Evolutionary conservation across 2,329 filamentous ascomycete species (phyloP), one percentile per base, ranked within the genome.

Genomic region (Alternaria ethzedia): DNA sequence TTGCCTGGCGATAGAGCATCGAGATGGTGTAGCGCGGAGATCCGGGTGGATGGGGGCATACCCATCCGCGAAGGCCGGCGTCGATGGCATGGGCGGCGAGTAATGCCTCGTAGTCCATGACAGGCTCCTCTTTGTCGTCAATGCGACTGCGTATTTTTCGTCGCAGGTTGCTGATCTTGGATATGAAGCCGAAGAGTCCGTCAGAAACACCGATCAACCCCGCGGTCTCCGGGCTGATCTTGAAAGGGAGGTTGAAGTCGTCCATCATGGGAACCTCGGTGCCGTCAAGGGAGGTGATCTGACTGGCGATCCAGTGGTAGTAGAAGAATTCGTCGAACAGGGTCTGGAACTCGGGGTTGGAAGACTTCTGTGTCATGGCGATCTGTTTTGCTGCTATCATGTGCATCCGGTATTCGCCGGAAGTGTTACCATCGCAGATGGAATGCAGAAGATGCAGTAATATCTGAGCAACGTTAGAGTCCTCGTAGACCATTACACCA

Each of bases 181-280:
- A 90, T 28, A 97, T 89, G 74, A 91, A 90, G 32, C 87, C 86
- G 75, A 97, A 94, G 2, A 97, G 83, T 1, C 92, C 92, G 72
- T 97, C 93, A 44, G 91, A 89, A 25, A 97, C 90, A 21, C 94
- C 94, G 6, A 97, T 84, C 5, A 97, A 84, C n/a, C 82, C 84
- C 9, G 85, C 86, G 3, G 85, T 86, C 67, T 86, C 83, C 2
- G 85, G 83, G 55, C 86, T 85, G 28, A 86, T 83, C 52, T 87
- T 83, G 71, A 86, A 88, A 26, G 86, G 86, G 4, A 88, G 79
- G 15, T 82, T 81, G 73, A 88, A 84, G 56, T 86, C 83, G 25
- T 84, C 83, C 65, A 83, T 82, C 70, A 86, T 83, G 15, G 85
- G 81, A n/a, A 86, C 79, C 6, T 84, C 84, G 12, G 83, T 83